Evolutionary conservation across 768 basidiomycete genomes (phyloP).

Genomic region (Leccinum fibrillosum): DNA sequence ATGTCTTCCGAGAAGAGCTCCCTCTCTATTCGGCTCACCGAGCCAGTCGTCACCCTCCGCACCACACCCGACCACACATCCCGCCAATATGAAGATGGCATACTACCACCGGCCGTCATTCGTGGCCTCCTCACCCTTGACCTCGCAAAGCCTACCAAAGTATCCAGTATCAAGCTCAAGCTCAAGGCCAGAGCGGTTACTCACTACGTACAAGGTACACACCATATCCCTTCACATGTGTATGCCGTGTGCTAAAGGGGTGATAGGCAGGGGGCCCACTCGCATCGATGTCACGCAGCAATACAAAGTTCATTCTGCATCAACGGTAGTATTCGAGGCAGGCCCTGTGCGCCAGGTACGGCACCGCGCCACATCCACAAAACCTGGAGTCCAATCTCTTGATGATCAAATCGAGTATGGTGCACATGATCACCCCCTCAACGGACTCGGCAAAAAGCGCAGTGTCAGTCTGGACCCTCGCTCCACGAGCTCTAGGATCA

Average conservation of each 20-base stretch:
- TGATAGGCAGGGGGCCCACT: constrained; percentile 60
- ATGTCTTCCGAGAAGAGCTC: constrained; percentile 36
- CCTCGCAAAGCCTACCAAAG: constrained; percentile 73
- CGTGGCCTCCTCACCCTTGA: constrained; percentile 63
- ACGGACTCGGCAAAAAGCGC: background rate
- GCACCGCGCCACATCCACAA: constrained; percentile 14
- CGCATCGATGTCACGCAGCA: constrained; percentile 78
- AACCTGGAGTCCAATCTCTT: constrained; percentile 12
- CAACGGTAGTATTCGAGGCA: constrained; percentile 72
- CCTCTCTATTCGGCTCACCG: constrained; percentile 60
- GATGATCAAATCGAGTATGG: constrained; percentile 1
- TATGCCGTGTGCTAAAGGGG: background rate
- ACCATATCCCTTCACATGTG: background rate
- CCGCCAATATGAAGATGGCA: constrained; percentile 24
- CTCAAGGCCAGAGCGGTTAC: constrained; percentile 71
- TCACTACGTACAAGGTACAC: constrained; percentile 83
- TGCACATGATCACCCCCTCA: background rate
- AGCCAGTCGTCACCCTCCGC: constrained; percentile 71
- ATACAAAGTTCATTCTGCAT: constrained; percentile 67
- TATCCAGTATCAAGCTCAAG: constrained; percentile 81
- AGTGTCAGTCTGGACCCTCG: constrained; percentile 13
- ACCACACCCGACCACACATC: constrained; percentile 34
- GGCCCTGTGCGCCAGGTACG: constrained; percentile 34
- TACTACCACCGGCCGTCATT: constrained; percentile 60
- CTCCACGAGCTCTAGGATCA: background rate